These are phyloP conservation scores for Solanum commersonii DNA, from an alignment of 257 asterid species.

Conservation along the genomic window DNA sequence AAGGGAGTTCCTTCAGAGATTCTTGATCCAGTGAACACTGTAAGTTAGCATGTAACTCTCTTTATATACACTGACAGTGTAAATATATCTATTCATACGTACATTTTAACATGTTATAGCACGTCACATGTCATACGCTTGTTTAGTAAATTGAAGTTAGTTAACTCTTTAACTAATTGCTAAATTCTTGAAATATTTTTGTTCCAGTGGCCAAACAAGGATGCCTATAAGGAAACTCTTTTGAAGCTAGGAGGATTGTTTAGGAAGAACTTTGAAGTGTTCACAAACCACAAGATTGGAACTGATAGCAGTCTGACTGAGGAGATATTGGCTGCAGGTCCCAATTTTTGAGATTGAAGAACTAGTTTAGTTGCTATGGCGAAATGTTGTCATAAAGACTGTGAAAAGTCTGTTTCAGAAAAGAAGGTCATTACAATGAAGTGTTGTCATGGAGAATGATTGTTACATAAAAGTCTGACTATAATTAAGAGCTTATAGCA, in stretches of 20 bases:
- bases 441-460: background rate
- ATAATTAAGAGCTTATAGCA: background rate
- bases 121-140: background rate
- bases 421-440: background rate
- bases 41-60: slow-evolving; percentile 21
- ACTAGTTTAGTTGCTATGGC: background rate
- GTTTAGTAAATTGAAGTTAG: background rate
- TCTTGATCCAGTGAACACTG: slow-evolving; percentile 71
- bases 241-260: slow-evolving; percentile 67
- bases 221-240: slow-evolving; percentile 50
- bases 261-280: slow-evolving; percentile 70
- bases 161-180: background rate
- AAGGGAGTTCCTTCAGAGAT: slow-evolving; percentile 89
- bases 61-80: background rate
- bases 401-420: background rate
- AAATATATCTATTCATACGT: background rate
- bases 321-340: slow-evolving; percentile 79
- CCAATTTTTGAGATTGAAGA: slow-evolving; percentile 30
- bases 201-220: slow-evolving; percentile 66
- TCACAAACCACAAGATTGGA: slow-evolving; percentile 57
- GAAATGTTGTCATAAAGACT: too few species aligned
- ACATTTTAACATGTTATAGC: background rate
- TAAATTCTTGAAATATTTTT: background rate
- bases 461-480: background rate
- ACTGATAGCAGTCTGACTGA: slow-evolving; percentile 48